A percentile compares a stretch with the other conserved stretches of the same genome.
phyloP scores from a whole-genome alignment of 2,329 filamentous ascomycete genomes.

The Aspergillus transmontanensis region DNA sequence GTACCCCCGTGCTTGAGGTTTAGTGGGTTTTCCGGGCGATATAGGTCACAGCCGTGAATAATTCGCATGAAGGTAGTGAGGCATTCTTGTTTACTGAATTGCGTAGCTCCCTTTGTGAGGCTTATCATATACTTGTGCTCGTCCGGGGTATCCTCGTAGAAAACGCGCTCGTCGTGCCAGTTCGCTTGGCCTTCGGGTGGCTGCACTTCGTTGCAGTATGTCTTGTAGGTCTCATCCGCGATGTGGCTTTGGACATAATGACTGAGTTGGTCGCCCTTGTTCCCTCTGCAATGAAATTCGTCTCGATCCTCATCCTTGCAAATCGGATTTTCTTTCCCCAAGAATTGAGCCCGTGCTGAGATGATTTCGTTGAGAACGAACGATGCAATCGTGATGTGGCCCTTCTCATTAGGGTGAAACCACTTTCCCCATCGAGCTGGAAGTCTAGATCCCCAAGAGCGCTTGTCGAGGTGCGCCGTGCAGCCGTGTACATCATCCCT shows the following conservation, averaged over 20 bases:
- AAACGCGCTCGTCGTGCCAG: conserved; percentile 4
- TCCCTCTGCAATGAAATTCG: conserved; percentile 8
- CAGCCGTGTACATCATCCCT: background rate
- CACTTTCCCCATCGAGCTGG: conserved; percentile 33
- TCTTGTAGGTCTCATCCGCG: background rate
- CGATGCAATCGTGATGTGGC: conserved; percentile 21
- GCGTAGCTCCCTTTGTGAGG: background rate
- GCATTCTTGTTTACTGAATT: conserved; percentile 7
- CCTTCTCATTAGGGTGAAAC: conserved; percentile 38
- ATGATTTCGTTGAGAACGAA: conserved; percentile 9
- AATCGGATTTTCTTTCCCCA: background rate
- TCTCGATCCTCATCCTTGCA: background rate
- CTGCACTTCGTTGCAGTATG: conserved; percentile 5
- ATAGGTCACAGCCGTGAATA: conserved; percentile 21
- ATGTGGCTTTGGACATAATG: conserved; percentile 8
- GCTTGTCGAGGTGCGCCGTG: background rate
- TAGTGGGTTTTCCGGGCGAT: conserved; percentile 21
- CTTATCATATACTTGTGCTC: conserved; percentile 4
- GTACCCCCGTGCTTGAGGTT: conserved; percentile 23
- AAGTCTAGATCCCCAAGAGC: conserved; percentile 15
- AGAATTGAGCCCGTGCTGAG: conserved; percentile 1
- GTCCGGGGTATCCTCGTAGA: conserved; percentile 7
- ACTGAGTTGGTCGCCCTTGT: background rate
- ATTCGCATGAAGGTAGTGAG: conserved; percentile 6
- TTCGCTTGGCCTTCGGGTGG: background rate